Evolutionary conservation across 176 grass and related monocot species (phyloP), one percentile per base, ranked within the genome.

Genomic region (Phoenix roebelenii): DNA sequence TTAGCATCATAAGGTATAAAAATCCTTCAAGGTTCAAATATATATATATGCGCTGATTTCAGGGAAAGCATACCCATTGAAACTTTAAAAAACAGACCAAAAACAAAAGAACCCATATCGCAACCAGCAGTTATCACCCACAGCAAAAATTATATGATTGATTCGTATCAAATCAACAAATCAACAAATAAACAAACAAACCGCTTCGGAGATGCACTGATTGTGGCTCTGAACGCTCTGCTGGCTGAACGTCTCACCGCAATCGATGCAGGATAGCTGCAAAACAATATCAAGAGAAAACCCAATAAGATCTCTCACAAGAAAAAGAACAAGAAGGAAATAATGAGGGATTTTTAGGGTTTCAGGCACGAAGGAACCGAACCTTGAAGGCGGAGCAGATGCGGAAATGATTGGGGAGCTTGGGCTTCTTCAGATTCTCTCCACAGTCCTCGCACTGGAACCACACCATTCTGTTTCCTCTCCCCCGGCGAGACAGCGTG

Each of bases 371-470:
- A 28, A 28, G 4, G n/a, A 24, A 29, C 25, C 7, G 50, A 18
- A 90, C 93, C 84, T 77, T 92, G 78, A 73, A 92, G 54, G 93
- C 87, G 50, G 87, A 98, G 87, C 93, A 98, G 65, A 67, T 78
- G 48, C 84, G 83, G 73, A 97, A 97, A 74, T 97, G 93, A 18
- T 79, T 69, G 28, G 84, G 82, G 39, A 98, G 87, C 76, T 92
- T 98, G 54, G 93, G 93, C 70, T 98, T 92, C 87, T 88, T 98
- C 73, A 98, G 70, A 63, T 98, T 74, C 66, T 88, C 93, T 6
- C 87, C 84, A 23, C 93, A 92, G 50, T 85, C 87, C 59, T 98
- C 93, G 70, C 93, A 97, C 76, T 92, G 93, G 63, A 98, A 98
- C 93, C 93, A 98, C 60, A 98, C 93, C 93, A 98, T 98, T 48